These are phyloP conservation scores for Chrysanthemum lavandulifolium DNA, from an alignment of 129 eudicot genomes.

Conservation along the genomic window DNA sequence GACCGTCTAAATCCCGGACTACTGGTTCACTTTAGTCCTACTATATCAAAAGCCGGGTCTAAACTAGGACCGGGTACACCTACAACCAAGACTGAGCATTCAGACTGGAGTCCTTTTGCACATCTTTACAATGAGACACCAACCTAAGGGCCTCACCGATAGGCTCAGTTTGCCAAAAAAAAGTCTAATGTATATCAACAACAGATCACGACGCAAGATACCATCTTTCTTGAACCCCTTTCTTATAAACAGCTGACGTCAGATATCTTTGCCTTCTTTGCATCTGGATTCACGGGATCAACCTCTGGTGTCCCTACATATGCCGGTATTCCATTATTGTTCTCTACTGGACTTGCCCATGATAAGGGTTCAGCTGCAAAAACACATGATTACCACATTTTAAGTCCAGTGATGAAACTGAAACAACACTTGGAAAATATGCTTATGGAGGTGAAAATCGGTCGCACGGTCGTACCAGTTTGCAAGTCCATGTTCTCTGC, in stretches of 20 bases:
- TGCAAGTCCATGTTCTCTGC: slow-evolving; percentile 38
- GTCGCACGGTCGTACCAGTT: slow-evolving; percentile 41
- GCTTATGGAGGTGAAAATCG: slow-evolving; percentile 7
- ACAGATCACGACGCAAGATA: slow-evolving; percentile 11
- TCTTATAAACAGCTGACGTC: slow-evolving; percentile 19
- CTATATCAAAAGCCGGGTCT: slow-evolving; percentile 18
- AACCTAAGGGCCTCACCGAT: slow-evolving; percentile 1
- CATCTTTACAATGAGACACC: slow-evolving; percentile 23
- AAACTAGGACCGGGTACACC: slow-evolving; percentile 16
- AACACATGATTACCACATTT: slow-evolving; percentile 3
- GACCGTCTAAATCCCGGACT: slow-evolving; percentile 8
- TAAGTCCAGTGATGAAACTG: neutral
- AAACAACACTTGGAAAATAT: neutral
- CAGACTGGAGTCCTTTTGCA: slow-evolving; percentile 15
- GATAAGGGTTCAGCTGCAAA: slow-evolving; percentile 35
- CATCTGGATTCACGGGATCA: slow-evolving; percentile 7
- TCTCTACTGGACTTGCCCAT: slow-evolving; percentile 28
- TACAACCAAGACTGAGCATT: neutral
- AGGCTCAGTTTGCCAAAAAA: neutral
- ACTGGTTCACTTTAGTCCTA: slow-evolving; percentile 14
- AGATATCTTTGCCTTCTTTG: slow-evolving; percentile 25
- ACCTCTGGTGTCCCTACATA: slow-evolving; percentile 15
- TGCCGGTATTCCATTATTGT: slow-evolving; percentile 8
- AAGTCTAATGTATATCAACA: slow-evolving; percentile 24
- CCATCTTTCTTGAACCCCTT: slow-evolving; percentile 4